Conservation (phyloP, 352 stramenopile species). For the Phytophthora pistaciae region DNA sequence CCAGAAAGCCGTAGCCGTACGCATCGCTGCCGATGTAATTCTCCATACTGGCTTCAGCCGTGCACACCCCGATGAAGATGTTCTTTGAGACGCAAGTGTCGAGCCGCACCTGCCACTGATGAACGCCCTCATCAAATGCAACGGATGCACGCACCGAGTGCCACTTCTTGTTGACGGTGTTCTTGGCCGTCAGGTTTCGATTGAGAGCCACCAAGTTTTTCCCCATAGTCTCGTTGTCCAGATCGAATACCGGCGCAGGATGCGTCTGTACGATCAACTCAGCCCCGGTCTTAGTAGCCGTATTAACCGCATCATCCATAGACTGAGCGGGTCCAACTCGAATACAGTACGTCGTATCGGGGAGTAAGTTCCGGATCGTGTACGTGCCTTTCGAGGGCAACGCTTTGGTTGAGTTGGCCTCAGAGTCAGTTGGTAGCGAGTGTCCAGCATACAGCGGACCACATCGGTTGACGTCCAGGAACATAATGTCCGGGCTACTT, state of each 20-base stretch:
- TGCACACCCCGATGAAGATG: conserved; percentile 92
- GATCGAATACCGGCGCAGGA: conserved; percentile 71
- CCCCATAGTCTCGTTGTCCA: conserved; percentile 67
- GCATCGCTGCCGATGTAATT: conserved; percentile 93
- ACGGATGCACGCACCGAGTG: conserved; percentile 78
- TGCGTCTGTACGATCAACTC: conserved; percentile 61
- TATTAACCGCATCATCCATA: neutral
- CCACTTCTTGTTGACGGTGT: conserved; percentile 92
- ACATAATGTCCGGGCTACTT: conserved; percentile 8
- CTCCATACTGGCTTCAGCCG: conserved; percentile 71
- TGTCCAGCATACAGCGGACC: neutral
- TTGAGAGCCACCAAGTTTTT: conserved; percentile 84
- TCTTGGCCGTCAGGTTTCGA: conserved; percentile 84
- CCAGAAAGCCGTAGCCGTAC: conserved; percentile 91
- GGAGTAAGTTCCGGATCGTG: conserved; percentile 48
- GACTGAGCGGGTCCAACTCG: conserved; percentile 31
- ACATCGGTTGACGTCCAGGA: conserved; percentile 25
- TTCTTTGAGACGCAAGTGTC: conserved; percentile 93
- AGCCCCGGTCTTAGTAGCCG: neutral
- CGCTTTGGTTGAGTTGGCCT: conserved; percentile 16
- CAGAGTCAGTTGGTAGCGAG: neutral
- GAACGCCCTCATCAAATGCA: conserved; percentile 81
- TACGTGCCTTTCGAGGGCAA: conserved; percentile 48
- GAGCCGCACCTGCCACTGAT: conserved; percentile 90
- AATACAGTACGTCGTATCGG: conserved; percentile 59